Evolutionary conservation across 495 filamentous ascomycete species (phyloP).

Genomic region (Aspergillus incahuasiensis): DNA sequence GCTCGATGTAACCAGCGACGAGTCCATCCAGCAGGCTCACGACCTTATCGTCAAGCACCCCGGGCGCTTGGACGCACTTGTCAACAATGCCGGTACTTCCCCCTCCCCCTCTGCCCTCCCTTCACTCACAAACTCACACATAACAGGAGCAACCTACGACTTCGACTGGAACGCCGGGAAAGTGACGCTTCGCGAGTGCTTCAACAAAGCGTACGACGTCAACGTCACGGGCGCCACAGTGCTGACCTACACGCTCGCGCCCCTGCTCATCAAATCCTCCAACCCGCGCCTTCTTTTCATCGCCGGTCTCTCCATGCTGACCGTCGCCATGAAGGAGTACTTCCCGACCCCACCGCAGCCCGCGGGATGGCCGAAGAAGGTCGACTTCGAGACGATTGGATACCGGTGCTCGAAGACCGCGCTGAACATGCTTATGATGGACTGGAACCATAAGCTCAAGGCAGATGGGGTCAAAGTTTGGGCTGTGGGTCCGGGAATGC

Average conservation of each 20-base stretch:
- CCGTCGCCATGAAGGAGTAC: conserved; percentile 20
- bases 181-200: conserved; percentile 37
- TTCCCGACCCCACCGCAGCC: conserved; percentile 19
- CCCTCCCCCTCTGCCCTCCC: too few species aligned
- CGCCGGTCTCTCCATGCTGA: conserved; percentile 25
- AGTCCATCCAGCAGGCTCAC: neutral
- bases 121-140: neutral
- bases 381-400: conserved; percentile 28
- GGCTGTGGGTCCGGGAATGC: conserved; percentile 27
- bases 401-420: conserved; percentile 32
- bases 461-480: conserved; percentile 38
- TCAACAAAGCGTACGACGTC: conserved; percentile 45
- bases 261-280: conserved; percentile 44
- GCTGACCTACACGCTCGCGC: conserved; percentile 37
- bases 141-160: conserved; percentile 30
- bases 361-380: conserved; percentile 44
- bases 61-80: neutral
- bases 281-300: conserved; percentile 48
- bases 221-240: conserved; percentile 51
- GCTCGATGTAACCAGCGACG: neutral
- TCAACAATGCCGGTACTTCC: neutral
- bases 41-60: neutral
- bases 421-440: conserved; percentile 34
- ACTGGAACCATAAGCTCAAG: conserved; percentile 29
- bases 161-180: conserved; percentile 23